Evolutionary conservation across 2,329 filamentous ascomycete genomes (phyloP), one percentile per base, ranked within the genome.

Genomic region (Cordyceps fumosorosea): DNA sequence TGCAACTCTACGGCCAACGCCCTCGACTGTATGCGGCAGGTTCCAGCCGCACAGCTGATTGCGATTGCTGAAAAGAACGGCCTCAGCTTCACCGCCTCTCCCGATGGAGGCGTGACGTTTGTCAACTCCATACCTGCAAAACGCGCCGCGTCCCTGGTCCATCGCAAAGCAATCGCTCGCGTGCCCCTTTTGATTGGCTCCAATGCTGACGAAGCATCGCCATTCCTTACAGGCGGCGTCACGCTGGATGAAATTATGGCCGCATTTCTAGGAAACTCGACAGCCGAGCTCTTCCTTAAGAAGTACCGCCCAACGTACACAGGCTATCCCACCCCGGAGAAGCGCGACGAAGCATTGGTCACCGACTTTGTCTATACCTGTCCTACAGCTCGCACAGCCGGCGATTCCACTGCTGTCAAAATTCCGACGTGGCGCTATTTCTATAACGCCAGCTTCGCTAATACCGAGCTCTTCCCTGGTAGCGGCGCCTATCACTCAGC

Each of bases 371-470:
- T 53, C 2, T 68, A 66, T 24, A 66, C 67, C 14, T 72, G 70
- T 5, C 65, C 68, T 0, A 53, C 63, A 3, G 66, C 62, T 10
- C 54, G 66, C 1, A 69, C 73, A 7, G 67, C 71, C 5, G 66
- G 72, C 3, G 74, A 75, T 2, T 75, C 75, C 11, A 62, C 66
- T 0, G 42, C 62, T 0, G 68, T 72, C 4, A 73, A 69, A 10
- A 72, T 80, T 7, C 72, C 75, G 0, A 70, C 75, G 10, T 82
- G 78, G 76, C 71, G 74, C 32, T 80, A 77, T 62, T 72, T 76
- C 34, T 82, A 78, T 68, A 75, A 79, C 58, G 80, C 75, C 6
- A 77, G 81, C 67, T 83, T 79, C 72, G 65, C 74, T 16, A 81
- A 81, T 64, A 74, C 76, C 63, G 76, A 60, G 68, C 78, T 66